Percentiles rank a stretch among this genome's conserved stretches.
Evolutionary conservation across 768 basidiomycete species (phyloP).

Genomic region (Boletus insuetus): DNA sequence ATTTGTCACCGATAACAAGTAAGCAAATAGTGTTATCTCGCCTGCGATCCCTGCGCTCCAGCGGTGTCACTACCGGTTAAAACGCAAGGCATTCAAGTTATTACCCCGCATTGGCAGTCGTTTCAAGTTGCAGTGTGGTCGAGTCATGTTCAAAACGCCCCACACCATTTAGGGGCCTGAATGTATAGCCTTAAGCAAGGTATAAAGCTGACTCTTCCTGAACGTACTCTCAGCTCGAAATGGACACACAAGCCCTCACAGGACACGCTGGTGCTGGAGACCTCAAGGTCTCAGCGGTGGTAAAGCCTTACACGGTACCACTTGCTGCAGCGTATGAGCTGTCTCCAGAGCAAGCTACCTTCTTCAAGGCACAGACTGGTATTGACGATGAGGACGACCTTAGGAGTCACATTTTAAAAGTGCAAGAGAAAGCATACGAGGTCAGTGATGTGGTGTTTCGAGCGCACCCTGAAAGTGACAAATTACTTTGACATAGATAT

Average conservation of each 20-base stretch:
- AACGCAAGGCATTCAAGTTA: too few relatives aligned
- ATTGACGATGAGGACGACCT: slow-evolving; percentile 29
- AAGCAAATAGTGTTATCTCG: too few relatives aligned
- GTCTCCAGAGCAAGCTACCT: slow-evolving; percentile 17
- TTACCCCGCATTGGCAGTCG: too few relatives aligned
- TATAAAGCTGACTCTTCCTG: too few relatives aligned
- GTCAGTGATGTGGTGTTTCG: slow-evolving; percentile 7
- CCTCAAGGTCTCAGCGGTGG: not conserved
- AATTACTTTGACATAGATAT: slow-evolving; percentile 12
- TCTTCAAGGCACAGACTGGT: slow-evolving; percentile 30
- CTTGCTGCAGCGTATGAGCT: not conserved
- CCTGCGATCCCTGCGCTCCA: too few relatives aligned
- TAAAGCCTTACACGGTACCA: not conserved
- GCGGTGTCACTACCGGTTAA: too few relatives aligned
- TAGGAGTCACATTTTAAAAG: slow-evolving; percentile 28
- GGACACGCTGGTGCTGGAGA: slow-evolving; percentile 9
- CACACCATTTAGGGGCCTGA: too few relatives aligned
- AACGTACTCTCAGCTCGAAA: not conserved
- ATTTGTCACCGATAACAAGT: too few relatives aligned
- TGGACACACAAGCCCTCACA: not conserved
- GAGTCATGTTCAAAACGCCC: too few relatives aligned
- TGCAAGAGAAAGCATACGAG: slow-evolving; percentile 31
- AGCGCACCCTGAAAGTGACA: not conserved
- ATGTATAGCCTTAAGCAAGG: too few relatives aligned
- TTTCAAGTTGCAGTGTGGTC: too few relatives aligned